These are phyloP conservation scores for Cinchona pubescens DNA, from an alignment of 257 asterid genomes.

Conservation along the genomic window DNA sequence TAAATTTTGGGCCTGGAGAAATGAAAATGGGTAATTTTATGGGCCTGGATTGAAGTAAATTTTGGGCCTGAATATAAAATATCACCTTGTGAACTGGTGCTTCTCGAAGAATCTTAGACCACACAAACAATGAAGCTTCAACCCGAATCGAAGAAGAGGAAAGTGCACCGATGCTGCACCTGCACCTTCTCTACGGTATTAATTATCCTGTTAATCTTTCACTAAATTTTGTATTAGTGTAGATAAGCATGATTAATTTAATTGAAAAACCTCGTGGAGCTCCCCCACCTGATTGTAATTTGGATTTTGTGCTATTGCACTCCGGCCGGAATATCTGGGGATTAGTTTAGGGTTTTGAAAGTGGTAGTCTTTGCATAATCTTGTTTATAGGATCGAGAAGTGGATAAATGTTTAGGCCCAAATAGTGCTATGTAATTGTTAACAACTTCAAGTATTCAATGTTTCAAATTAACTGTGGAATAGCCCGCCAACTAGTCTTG, in stretches of 20 bases:
- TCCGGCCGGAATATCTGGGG: background rate
- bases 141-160: constrained; percentile 44
- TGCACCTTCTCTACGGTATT: constrained; percentile 35
- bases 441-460: too few species aligned
- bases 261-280: background rate
- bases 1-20: too few species aligned
- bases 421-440: too few species aligned
- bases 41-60: too few species aligned
- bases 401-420: too few species aligned
- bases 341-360: constrained; percentile 4
- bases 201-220: background rate
- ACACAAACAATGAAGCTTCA: constrained; percentile 11
- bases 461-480: too few species aligned
- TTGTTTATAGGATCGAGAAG: background rate
- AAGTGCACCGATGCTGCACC: constrained; percentile 22
- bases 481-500: too few species aligned
- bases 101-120: too few species aligned
- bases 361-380: background rate
- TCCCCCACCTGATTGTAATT: background rate
- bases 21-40: too few species aligned
- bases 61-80: too few species aligned
- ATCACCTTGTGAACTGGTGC: too few species aligned
- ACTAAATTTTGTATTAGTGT: background rate
- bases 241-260: background rate
- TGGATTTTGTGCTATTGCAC: background rate